phyloP scores from a whole-genome alignment of 768 basidiomycete genomes.

The Tulasnella sp. region DNA sequence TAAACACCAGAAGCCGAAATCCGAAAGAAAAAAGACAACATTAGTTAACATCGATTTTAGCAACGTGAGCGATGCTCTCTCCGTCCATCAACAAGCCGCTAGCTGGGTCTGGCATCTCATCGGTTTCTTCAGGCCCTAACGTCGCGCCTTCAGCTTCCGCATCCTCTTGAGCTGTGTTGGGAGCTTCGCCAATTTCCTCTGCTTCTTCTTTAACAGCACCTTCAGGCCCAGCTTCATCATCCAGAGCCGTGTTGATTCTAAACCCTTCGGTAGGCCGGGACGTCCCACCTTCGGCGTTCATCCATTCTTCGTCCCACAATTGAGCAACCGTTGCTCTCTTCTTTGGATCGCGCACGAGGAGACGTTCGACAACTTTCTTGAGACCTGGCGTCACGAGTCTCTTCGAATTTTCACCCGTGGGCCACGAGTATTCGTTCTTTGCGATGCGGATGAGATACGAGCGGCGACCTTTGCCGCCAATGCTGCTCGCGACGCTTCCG shows the following conservation, averaged over 20 bases:
- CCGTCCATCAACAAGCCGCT: conserved; percentile 9
- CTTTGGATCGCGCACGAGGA: conserved; percentile 60
- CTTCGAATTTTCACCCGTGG: conserved; percentile 26
- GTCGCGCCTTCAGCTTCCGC: not conserved
- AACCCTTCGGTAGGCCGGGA: conserved; percentile 16
- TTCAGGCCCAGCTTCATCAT: not conserved
- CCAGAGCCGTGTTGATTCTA: not conserved
- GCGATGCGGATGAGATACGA: conserved; percentile 70
- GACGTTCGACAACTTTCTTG: conserved; percentile 41
- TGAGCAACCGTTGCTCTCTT: conserved; percentile 51
- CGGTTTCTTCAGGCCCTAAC: not conserved
- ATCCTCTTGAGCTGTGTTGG: not conserved
- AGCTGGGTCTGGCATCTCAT: not conserved
- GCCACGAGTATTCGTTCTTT: conserved; percentile 69
- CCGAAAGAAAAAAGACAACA: not conserved
- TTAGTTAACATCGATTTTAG: conserved; percentile 6
- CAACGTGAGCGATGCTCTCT: conserved; percentile 6
- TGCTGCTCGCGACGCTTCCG: conserved; percentile 22
- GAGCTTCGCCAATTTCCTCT: not conserved
- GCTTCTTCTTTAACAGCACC: not conserved
- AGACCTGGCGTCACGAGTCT: conserved; percentile 31
- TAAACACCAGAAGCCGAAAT: not conserved
- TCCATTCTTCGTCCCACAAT: conserved; percentile 47
- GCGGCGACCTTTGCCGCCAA: conserved; percentile 32
- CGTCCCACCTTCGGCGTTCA: conserved; percentile 30